phyloP scores from a whole-genome alignment of 768 basidiomycete species.

The Botryobasidium botryosum region DNA sequence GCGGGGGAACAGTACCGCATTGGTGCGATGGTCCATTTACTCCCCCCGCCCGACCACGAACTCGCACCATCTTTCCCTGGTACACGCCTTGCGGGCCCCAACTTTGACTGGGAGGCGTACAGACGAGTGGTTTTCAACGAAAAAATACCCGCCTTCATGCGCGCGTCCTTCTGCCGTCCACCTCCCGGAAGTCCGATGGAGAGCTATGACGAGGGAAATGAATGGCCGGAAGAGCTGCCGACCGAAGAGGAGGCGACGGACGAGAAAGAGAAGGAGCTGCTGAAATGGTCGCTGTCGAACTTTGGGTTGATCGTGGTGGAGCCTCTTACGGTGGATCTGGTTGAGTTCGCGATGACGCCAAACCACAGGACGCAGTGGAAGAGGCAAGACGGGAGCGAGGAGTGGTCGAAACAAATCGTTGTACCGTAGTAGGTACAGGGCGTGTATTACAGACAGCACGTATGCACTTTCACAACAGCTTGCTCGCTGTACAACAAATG shows the following conservation, averaged over 20 bases:
- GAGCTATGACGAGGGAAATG: conserved; percentile 35
- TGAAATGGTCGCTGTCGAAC: conserved; percentile 43
- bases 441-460: too few species aligned
- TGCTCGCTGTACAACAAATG: too few species aligned
- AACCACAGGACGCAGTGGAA: too few species aligned
- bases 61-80: conserved; percentile 22
- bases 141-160: conserved; percentile 40
- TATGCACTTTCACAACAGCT: too few species aligned
- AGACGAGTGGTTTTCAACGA: conserved; percentile 43
- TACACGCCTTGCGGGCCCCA: conserved; percentile 23
- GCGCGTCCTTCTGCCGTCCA: conserved; percentile 56
- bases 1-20: conserved; percentile 62
- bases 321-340: conserved; percentile 48
- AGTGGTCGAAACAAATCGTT: too few species aligned
- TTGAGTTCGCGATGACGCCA: too few species aligned
- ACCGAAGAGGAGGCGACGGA: conserved; percentile 24
- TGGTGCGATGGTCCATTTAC: conserved; percentile 42
- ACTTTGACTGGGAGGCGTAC: conserved; percentile 45
- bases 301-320: conserved; percentile 62
- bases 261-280: conserved; percentile 28
- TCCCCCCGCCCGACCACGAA: conserved; percentile 31
- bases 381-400: too few species aligned
- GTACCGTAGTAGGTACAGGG: too few species aligned
- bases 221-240: conserved; percentile 42
- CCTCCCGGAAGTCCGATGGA: conserved; percentile 38